Conservation (phyloP, 441 rosid genomes). For the Sinapis alba region DNA sequence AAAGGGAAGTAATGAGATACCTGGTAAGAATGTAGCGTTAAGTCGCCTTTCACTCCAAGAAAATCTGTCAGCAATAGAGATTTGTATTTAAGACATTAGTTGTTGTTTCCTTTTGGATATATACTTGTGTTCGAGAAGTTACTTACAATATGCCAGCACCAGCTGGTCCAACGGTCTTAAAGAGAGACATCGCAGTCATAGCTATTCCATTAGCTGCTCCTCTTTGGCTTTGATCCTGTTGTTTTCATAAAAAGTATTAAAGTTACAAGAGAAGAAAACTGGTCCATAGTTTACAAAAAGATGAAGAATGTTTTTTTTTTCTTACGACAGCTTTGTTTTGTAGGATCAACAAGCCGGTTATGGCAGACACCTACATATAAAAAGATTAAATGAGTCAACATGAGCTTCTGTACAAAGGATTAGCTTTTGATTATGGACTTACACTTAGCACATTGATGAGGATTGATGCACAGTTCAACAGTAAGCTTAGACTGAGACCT, state of each 20-base stretch:
- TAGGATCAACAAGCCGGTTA: conserved; percentile 69
- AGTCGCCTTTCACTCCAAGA: conserved; percentile 63
- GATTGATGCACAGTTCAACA: conserved; percentile 57
- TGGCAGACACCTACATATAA: conserved; percentile 54
- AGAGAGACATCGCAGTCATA: conserved; percentile 72
- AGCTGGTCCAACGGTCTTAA: conserved; percentile 77
- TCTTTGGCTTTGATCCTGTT: conserved; percentile 62
- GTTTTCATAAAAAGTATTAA: background rate
- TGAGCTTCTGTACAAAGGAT: background rate
- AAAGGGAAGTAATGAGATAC: conserved; percentile 29
- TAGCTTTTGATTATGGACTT: conserved; percentile 33
- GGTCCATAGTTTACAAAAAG: background rate
- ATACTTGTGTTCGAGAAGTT: background rate
- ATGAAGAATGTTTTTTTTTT: background rate
- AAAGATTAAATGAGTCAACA: background rate
- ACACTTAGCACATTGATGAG: conserved; percentile 58
- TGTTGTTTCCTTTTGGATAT: background rate
- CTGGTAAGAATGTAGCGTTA: conserved; percentile 52
- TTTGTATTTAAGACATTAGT: conserved; percentile 1
- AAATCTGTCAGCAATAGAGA: conserved; percentile 48
- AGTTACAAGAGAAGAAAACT: background rate
- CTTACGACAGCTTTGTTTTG: conserved; percentile 71
- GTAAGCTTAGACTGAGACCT: conserved; percentile 48
- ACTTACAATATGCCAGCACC: conserved; percentile 68
- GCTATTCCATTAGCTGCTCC: conserved; percentile 79